Percentiles rank a stretch among this genome's conserved stretches.
These are phyloP conservation scores for Smittium culicis DNA, from an alignment of 371 early-diverging fungal genomes.

Conservation along the genomic window DNA sequence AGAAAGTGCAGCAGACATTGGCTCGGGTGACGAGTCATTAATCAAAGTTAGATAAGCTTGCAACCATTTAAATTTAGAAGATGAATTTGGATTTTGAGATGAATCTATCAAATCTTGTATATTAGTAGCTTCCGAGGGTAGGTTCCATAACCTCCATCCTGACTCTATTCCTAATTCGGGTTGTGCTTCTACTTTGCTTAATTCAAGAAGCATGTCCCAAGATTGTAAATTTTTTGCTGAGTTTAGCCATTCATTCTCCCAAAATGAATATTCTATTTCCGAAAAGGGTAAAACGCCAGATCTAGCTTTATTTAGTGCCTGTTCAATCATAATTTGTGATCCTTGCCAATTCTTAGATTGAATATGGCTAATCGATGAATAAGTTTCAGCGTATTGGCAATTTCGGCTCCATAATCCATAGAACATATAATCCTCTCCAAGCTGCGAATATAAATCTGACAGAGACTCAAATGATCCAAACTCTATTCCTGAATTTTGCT, in stretches of 20 bases:
- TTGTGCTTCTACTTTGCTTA: slow-evolving; percentile 80
- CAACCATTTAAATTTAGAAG: slow-evolving; percentile 63
- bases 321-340: slow-evolving; percentile 87
- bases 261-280: slow-evolving; percentile 92
- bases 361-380: slow-evolving; percentile 88
- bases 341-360: slow-evolving; percentile 88
- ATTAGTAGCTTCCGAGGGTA: not conserved
- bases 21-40: slow-evolving; percentile 19
- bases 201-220: slow-evolving; percentile 94
- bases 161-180: slow-evolving; percentile 38
- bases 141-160: not conserved
- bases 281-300: slow-evolving; percentile 75
- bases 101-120: not conserved
- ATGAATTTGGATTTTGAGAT: not conserved
- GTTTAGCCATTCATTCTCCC: slow-evolving; percentile 95
- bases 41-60: slow-evolving; percentile 70
- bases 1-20: not conserved
- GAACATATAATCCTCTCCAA: slow-evolving; percentile 82
- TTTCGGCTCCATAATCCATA: slow-evolving; percentile 88
- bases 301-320: slow-evolving; percentile 83
- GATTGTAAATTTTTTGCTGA: slow-evolving; percentile 91
- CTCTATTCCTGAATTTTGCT: slow-evolving; percentile 68
- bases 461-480: slow-evolving; percentile 72
- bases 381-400: slow-evolving; percentile 86
- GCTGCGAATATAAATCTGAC: slow-evolving; percentile 56